Evolutionary conservation across 1,284 basidiomycete species (phyloP), one percentile per base, ranked within the genome.

Genomic region (Puccinia hordei): DNA sequence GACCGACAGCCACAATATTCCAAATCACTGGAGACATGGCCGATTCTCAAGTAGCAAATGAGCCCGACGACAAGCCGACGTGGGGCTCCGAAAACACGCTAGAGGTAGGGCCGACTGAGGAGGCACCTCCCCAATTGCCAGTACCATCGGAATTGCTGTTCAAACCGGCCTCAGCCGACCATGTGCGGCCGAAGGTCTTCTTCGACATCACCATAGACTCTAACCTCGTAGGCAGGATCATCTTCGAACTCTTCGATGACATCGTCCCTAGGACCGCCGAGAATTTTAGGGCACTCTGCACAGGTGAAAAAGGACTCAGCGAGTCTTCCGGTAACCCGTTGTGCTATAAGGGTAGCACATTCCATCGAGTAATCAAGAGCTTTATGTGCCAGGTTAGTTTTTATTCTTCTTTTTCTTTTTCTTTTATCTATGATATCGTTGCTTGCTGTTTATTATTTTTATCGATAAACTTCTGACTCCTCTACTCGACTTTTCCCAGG

Each of bases 301-400:
- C 68, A 19, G 76, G 76, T 71, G 76, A 78, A 61, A 59, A 38
- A 27, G 76, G 76, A n/a, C 35, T 59, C 24, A 61, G 76, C 59
- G 13, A 38, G 30, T 33, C 17, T 15, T 73, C 68, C 6, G 59
- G 59, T 27, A 61, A 65, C 38, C 19, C 55, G 41, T 41, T 73
- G 30, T 73, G n/a, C 22, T 80, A 80, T n/a, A 80, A 80, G 49
- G 71, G 71, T 35, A 49, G 38, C 72, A n/a, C 33, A 4, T 80
- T 80, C 27, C 78, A 80, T 68, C 68, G 78, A 65, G 71, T 80
- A 9, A 80, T 80, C 44, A 73, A 73, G 44, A 63, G 46, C 30
- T 80, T 80, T 33, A 80, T 80, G 78, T 66, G 57, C 51, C 78
- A 80, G 63, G 78, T 80, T 35, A 44, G 33, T 68, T 76, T n/a